Evolutionary conservation across 441 rosid genomes (phyloP), one percentile per base, ranked within the genome.

Genomic region (Corymbia calophylla): DNA sequence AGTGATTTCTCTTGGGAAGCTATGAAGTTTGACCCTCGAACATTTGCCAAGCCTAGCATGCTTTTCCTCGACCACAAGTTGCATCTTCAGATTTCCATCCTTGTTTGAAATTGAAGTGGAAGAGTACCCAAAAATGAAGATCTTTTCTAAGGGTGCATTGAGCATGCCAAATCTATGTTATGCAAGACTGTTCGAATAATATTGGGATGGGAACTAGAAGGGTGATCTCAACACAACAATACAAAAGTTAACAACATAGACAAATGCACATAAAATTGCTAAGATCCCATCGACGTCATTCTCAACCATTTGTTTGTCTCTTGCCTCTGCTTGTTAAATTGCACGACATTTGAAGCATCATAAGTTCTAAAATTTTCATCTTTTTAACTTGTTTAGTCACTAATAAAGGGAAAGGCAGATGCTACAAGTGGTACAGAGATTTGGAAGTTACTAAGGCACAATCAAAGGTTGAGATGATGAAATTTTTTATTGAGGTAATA

Each of bases 11-110:
- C 27, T 62, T 62, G 1, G 4, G 18, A 62, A 29, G 18, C 70
- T 62, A 29, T 0, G 0, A 14, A 3, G 2, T 0, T 29, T 29
- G 18, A 62, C 9, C 0, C 19, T 62, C 18, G 2, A 62, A 29
- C 2, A 29, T 29, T 0, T 62, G 19, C 2, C 70, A 29, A 62
- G 32, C 35, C 18, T 62, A 62, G 18, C 2, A 62, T 62, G 70
- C 70, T 29, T 62, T 35, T 62, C 68, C 70, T 62, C 35, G 9
- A 62, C 5, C 70, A 29, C 70, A 29, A 3, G 0, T 3, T 62
- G 70, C 5, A 13, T 0, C 9, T 62, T 62, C 0, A 14, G 0
- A 18, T 62, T 62, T 7, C 32, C 68, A 4, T 23, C n/a, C 64
- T 58, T 58, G 32, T 0, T 0, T 1, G 2, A 1, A 0, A 27